Conservation (phyloP, 192 early-diverging fungal genomes). For the Lunasporangiospora selenospora region DNA sequence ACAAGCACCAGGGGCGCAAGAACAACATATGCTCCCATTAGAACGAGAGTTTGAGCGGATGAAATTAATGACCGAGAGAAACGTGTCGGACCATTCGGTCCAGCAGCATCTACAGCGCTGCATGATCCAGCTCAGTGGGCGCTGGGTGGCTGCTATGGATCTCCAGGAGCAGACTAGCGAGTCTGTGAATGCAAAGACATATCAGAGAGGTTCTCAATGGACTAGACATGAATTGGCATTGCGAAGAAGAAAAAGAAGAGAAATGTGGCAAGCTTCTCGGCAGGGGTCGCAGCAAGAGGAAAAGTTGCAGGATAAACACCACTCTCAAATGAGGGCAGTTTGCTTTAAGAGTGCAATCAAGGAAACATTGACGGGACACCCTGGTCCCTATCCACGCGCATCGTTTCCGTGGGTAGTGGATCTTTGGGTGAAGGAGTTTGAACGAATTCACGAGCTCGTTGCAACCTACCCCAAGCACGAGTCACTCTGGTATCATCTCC, state of each 20-base stretch:
- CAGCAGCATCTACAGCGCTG: slow-evolving; percentile 53
- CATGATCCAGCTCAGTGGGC: slow-evolving; percentile 31
- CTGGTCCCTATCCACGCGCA: too few species aligned
- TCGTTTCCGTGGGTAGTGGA: slow-evolving; percentile 24
- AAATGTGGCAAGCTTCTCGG: neutral
- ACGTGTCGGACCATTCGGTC: slow-evolving; percentile 59
- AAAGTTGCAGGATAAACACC: neutral
- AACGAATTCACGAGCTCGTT: slow-evolving; percentile 30
- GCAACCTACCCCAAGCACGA: slow-evolving; percentile 57
- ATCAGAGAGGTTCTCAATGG: too few species aligned
- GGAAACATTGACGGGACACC: too few species aligned
- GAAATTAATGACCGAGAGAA: slow-evolving; percentile 40
- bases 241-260: slow-evolving; percentile 1
- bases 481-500: slow-evolving; percentile 58
- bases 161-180: too few species aligned
- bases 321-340: neutral
- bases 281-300: neutral
- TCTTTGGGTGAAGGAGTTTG: slow-evolving; percentile 41
- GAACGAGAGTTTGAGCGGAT: slow-evolving; percentile 35
- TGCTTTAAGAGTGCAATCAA: slow-evolving; percentile 19
- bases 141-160: slow-evolving; percentile 19
- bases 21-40: slow-evolving; percentile 7
- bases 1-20: neutral
- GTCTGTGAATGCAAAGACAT: too few species aligned
- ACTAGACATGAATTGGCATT: slow-evolving; percentile 13